These are phyloP conservation scores for Fusarium sublunatum DNA, from an alignment of 2,329 filamentous ascomycete genomes.

Conservation along the genomic window DNA sequence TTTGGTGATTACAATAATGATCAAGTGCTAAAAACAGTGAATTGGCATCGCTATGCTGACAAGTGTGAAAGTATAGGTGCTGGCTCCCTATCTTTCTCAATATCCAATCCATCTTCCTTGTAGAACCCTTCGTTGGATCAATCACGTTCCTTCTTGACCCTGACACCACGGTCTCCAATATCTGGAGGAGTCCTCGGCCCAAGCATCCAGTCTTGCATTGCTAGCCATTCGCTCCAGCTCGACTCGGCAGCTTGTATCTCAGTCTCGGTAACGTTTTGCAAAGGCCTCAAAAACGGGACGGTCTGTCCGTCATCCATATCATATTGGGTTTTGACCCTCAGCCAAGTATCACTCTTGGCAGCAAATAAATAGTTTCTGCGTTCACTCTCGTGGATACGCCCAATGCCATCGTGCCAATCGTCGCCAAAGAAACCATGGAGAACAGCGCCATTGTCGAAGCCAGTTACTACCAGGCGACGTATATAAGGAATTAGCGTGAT, in stretches of 20 bases:
- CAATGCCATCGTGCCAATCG: constrained; percentile 84
- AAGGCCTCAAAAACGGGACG: constrained; percentile 85
- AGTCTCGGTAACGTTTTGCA: constrained; percentile 79
- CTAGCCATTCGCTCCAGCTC: constrained; percentile 93
- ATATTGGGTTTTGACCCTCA: constrained; percentile 88
- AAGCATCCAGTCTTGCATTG: constrained; percentile 99
- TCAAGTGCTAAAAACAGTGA: constrained; percentile 12
- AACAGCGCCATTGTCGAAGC: constrained; percentile 87
- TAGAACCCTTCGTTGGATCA: constrained; percentile 1
- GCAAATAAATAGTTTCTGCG: constrained; percentile 95
- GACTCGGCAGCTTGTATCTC: constrained; percentile 87
- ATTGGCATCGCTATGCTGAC: constrained; percentile 29
- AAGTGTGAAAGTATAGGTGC: constrained; percentile 30
- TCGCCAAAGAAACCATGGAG: constrained; percentile 97
- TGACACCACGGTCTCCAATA: constrained; percentile 45
- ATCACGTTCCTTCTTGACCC: constrained; percentile 49
- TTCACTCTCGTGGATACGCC: constrained; percentile 87
- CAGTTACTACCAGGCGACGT: constrained; percentile 88
- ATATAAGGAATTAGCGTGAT: constrained; percentile 89
- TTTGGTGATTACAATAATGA: not conserved
- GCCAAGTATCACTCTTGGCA: constrained; percentile 91
- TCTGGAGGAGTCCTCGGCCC: constrained; percentile 75
- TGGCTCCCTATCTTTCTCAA: constrained; percentile 22
- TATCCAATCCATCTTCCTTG: constrained; percentile 5
- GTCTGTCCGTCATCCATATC: constrained; percentile 86